Base-by-base conservation (phyloP, 2,329 filamentous ascomycete genomes). In the Xylaria sp. region DNA sequence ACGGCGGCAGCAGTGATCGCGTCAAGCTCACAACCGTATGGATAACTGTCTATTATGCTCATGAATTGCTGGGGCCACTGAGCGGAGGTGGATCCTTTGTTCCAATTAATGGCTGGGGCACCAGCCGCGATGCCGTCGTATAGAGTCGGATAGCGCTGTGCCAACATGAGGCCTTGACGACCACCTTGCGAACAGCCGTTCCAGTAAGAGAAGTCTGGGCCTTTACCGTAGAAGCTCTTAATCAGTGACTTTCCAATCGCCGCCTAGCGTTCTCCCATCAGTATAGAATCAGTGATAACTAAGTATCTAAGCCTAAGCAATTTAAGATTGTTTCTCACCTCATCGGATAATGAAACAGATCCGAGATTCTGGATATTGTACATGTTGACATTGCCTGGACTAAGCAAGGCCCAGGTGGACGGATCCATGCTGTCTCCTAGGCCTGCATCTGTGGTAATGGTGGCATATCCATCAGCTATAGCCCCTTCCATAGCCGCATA, bases 51-150 rank as follows among this genome's bases (percentile, higher is more conserved):
- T 32, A 69, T 48, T 5, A 29, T 62, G 37, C 59, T 72, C 71
- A 73, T 68, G 5, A 73, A 29, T 35, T 71, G 60, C 29, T 75
- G 63, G 1, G 72, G 68, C 72, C 71, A 74, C 23, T 64, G 60
- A 51, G 60, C 70, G 37, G 65, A 23, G 16, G 65, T 50, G 5
- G 66, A 29, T 21, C 63, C 69, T 42, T 71, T 54, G 8, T 63
- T 71, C 69, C 66, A 74, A 60, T 73, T 63, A 13, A 74, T 62
- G 6, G 55, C 80, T 51, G n/a, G 84, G 74, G 63, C 84, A 21
- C 80, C 82, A 0, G 85, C 86, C 0, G 87, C 74, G 16, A 88
- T 82, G 2, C 87, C 87, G 54, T 88, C 84, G 53, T 86, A 88
- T 40, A 85, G 83, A 0, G 84, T 79, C 0, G 87, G 86, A 67